A percentile compares a stretch with the other conserved stretches of the same genome.
Evolutionary conservation across 2,329 filamentous ascomycete genomes (phyloP).

Genomic region (Dactylella cylindrospora): DNA sequence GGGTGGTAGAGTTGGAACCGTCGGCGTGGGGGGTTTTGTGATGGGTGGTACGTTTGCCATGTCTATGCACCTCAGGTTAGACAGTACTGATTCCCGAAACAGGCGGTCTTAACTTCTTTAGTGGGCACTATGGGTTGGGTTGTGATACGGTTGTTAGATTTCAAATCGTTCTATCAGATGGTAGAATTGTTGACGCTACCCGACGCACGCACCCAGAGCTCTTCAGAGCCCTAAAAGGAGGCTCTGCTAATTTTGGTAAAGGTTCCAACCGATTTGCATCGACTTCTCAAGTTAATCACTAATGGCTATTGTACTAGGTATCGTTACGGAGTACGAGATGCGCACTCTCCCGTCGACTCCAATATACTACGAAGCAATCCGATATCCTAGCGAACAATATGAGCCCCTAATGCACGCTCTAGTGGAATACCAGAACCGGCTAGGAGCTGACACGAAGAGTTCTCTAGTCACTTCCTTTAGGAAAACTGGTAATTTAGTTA

Average conservation of each 20-base stretch:
- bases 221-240: constrained; percentile 60
- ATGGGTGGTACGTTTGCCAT: constrained; percentile 50
- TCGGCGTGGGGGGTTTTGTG: constrained; percentile 55
- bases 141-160: constrained; percentile 57
- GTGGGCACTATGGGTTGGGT: constrained; percentile 54
- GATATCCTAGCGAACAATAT: constrained; percentile 8
- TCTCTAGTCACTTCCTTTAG: constrained; percentile 16
- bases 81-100: background rate
- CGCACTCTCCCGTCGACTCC: constrained; percentile 12
- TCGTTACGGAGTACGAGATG: constrained; percentile 18
- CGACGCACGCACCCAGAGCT: constrained; percentile 56
- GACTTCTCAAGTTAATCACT: background rate
- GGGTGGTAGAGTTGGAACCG: constrained; percentile 54
- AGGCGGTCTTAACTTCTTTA: constrained; percentile 21
- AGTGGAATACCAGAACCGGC: constrained; percentile 10
- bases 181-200: constrained; percentile 57
- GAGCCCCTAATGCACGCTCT: constrained; percentile 12
- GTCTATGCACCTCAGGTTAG: background rate
- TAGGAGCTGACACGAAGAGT: constrained; percentile 3
- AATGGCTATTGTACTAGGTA: constrained; percentile 1
- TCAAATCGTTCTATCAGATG: constrained; percentile 60
- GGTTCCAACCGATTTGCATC: constrained; percentile 50
- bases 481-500: constrained; percentile 8
- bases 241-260: constrained; percentile 62
- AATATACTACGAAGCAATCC: constrained; percentile 13